Conservation (phyloP, 1,284 basidiomycete genomes). For the Vanrija humicola region DNA sequence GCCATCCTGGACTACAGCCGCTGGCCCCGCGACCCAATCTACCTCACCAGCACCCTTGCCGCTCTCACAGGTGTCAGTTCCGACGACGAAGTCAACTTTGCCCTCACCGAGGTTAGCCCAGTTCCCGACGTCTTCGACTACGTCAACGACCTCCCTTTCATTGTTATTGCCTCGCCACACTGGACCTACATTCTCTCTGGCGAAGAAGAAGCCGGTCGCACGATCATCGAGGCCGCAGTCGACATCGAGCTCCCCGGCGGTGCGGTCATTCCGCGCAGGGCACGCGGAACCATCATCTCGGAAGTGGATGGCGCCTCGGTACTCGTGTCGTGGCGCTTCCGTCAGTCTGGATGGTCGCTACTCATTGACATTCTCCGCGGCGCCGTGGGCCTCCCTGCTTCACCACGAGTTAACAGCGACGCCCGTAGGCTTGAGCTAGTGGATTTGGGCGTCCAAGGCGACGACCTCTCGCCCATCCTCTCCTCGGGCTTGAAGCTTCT, state of each 20-base stretch:
- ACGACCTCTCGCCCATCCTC: slow-evolving; percentile 20
- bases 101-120: slow-evolving; percentile 19
- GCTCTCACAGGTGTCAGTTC: slow-evolving; percentile 27
- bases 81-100: slow-evolving; percentile 14
- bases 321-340: slow-evolving; percentile 27
- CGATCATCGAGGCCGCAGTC: slow-evolving; percentile 23
- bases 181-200: slow-evolving; percentile 18
- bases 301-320: slow-evolving; percentile 7
- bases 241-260: slow-evolving; percentile 38
- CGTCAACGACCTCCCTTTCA: slow-evolving; percentile 27
- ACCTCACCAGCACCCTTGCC: slow-evolving; percentile 28
- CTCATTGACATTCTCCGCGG: slow-evolving; percentile 36
- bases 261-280: slow-evolving; percentile 22
- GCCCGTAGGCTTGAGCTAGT: slow-evolving; percentile 22
- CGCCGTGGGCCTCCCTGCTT: slow-evolving; percentile 22
- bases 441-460: slow-evolving; percentile 29
- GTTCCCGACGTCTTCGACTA: slow-evolving; percentile 30
- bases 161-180: slow-evolving; percentile 21
- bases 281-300: slow-evolving; percentile 24
- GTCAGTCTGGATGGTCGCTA: slow-evolving; percentile 29
- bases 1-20: slow-evolving; percentile 32
- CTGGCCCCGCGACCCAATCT: slow-evolving; percentile 29
- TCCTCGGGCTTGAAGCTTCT: slow-evolving; percentile 29
- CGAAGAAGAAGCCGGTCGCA: slow-evolving; percentile 21
- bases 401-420: slow-evolving; percentile 4